Evolutionary conservation across 2,329 filamentous ascomycete genomes (phyloP), one percentile per base, ranked within the genome.

Genomic region (Fonsecaea pedrosoi): DNA sequence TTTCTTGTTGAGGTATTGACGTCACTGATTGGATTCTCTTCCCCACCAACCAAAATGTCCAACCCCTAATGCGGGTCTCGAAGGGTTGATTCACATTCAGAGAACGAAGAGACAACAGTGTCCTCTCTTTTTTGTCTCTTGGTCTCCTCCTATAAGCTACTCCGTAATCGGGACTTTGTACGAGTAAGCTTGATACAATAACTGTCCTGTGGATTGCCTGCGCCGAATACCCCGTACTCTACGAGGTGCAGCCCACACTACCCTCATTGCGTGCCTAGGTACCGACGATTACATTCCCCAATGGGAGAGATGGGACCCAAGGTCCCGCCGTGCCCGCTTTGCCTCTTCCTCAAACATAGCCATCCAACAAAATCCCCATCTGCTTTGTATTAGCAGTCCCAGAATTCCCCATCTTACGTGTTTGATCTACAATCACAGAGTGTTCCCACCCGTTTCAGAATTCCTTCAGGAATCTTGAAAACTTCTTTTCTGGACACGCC

Each of bases 11-110:
- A 50, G 8, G 18, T 10, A 50, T 50, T 50, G 45, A 50, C 45
- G 45, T 50, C 45, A 50, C 45, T 25, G 4, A 21, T 30, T n/a
- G 45, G 45, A 50, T 50, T 50, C 7, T 4, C 18, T 25, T 50
- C 45, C 45, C 45, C 45, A 50, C 45, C 45, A 50, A 50, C 21
- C 10, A 21, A 25, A 25, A 50, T 12, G 12, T 21, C 12, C 45
- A 50, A 50, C 45, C 45, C 45, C 45, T 50, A 30, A 50, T 50
- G 45, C 45, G 45, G 45, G 45, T 50, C 45, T 50, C 18, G 12
- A 18, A 50, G 9, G 30, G 30, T 32, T 32, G 4, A 32, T 32
- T 32, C 30, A 5, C 30, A 32, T 3, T 32, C 30, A 13, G n/a
- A n/a, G 15, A 35, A 30, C 21, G 12, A 50, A 50, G 40, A 13